Percentiles rank a stretch among this genome's conserved stretches.
These are phyloP conservation scores for Trichosporon sp. DNA, from an alignment of 1,284 basidiomycete species.

Conservation along the genomic window DNA sequence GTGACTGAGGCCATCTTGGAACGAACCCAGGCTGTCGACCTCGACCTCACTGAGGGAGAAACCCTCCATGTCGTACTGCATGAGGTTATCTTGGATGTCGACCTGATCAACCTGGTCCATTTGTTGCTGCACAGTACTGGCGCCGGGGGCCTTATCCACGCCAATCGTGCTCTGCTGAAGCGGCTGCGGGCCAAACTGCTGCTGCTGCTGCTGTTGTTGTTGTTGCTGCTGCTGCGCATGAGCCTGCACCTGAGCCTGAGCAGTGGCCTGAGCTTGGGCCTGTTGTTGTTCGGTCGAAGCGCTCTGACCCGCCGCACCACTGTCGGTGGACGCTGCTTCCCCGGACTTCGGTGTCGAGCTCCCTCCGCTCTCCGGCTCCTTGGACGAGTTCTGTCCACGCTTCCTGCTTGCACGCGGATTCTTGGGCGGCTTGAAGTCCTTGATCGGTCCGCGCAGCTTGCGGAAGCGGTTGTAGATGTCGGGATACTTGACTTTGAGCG, in stretches of 20 bases:
- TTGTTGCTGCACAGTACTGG: not conserved
- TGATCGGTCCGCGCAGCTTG: constrained; percentile 42
- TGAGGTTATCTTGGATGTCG: constrained; percentile 3
- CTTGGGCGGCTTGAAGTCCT: constrained; percentile 31
- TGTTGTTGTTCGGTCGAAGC: not conserved
- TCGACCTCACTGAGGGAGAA: not conserved
- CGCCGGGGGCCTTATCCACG: not conserved
- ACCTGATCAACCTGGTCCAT: not conserved
- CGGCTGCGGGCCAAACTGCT: not conserved
- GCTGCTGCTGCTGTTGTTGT: no score
- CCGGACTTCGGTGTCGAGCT: not conserved
- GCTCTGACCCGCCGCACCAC: not conserved
- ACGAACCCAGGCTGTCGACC: not conserved
- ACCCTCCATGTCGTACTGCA: constrained; percentile 55
- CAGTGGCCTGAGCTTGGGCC: not conserved
- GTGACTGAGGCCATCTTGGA: constrained; percentile 9
- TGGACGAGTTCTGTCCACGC: constrained; percentile 4
- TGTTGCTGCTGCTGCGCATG: not conserved
- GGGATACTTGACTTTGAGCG: constrained; percentile 42
- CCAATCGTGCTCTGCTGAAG: not conserved
- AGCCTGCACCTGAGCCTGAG: not conserved
- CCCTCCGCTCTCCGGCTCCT: not conserved
- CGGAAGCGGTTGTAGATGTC: constrained; percentile 47
- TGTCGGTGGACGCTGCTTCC: not conserved
- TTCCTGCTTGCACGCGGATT: constrained; percentile 15